phyloP scores from a whole-genome alignment of 805 yeast genomes.

The Suhomyces xylopsoci region DNA sequence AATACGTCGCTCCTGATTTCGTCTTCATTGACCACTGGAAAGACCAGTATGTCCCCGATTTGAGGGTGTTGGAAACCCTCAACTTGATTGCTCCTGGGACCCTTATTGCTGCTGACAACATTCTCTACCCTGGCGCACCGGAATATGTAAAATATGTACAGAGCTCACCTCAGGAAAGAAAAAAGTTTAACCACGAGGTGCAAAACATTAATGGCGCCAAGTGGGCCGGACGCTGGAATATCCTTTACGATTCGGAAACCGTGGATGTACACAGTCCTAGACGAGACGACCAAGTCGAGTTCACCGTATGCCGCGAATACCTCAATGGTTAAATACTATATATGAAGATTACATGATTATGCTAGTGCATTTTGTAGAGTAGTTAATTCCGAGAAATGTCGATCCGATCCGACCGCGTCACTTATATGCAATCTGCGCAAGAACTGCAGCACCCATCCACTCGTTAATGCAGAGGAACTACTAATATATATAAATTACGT shows the following conservation, averaged over 20 bases:
- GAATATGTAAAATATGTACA: constrained; percentile 39
- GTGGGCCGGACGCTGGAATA: constrained; percentile 39
- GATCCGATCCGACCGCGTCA: neutral
- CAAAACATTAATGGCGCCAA: constrained; percentile 25
- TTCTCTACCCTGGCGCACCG: constrained; percentile 34
- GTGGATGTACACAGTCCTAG: constrained; percentile 3
- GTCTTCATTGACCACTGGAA: constrained; percentile 42
- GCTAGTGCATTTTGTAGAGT: neutral
- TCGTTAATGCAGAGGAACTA: no score
- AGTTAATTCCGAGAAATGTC: neutral
- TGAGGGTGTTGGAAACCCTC: constrained; percentile 39
- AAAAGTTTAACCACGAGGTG: constrained; percentile 22
- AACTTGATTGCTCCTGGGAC: constrained; percentile 40
- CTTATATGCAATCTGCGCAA: no score
- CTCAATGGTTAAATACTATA: neutral
- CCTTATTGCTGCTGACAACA: constrained; percentile 37
- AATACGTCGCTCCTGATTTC: constrained; percentile 28
- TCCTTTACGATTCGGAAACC: constrained; percentile 34
- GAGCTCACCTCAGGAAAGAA: constrained; percentile 35
- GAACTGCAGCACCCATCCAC: no score
- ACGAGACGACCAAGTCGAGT: neutral
- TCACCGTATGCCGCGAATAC: neutral
- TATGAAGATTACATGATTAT: neutral
- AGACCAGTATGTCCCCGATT: constrained; percentile 37
- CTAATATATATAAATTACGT: no score